A percentile compares a stretch with the other conserved stretches of the same genome.
phyloP scores from a whole-genome alignment of 164 flowering plant species.

The Tetrastigma voinierianum region DNA sequence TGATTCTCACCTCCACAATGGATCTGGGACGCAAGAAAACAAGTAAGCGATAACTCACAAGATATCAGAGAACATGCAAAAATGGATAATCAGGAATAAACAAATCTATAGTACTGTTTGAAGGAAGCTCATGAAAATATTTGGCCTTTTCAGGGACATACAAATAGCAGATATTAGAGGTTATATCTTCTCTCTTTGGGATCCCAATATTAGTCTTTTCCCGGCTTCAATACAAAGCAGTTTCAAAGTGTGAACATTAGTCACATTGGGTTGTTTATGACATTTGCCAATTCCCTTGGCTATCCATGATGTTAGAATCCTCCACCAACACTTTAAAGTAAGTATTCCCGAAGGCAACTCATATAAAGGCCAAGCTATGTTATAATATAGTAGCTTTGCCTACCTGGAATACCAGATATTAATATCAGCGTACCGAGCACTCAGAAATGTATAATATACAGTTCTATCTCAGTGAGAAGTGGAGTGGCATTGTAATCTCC shows the following conservation, averaged over 20 bases:
- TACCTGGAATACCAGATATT: slow-evolving; percentile 17
- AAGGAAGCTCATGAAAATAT: slow-evolving; percentile 1
- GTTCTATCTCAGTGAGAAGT: slow-evolving; percentile 16
- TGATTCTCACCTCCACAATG: too few relatives aligned
- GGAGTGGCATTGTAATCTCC: slow-evolving; percentile 12
- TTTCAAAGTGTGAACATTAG: slow-evolving; percentile 32
- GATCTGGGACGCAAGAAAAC: too few relatives aligned
- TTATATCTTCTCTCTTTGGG: slow-evolving; percentile 43
- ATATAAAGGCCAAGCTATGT: too few relatives aligned
- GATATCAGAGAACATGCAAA: too few relatives aligned
- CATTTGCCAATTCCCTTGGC: slow-evolving; percentile 33
- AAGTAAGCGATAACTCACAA: too few relatives aligned
- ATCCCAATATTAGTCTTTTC: slow-evolving; percentile 32
- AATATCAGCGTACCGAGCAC: too few relatives aligned
- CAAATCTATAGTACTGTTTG: too few relatives aligned
- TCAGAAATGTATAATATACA: too few relatives aligned
- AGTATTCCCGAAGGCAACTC: too few relatives aligned
- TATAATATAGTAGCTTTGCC: slow-evolving; percentile 2
- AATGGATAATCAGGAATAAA: too few relatives aligned
- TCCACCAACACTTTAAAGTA: slow-evolving; percentile 14
- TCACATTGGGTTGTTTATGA: slow-evolving; percentile 19
- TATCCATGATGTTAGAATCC: slow-evolving; percentile 38
- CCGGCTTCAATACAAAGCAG: slow-evolving; percentile 25
- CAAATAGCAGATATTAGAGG: slow-evolving; percentile 54
- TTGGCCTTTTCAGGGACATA: slow-evolving; percentile 24